Conservation (phyloP, 192 early-diverging fungal species). For the Martensiomyces pterosporus region DNA sequence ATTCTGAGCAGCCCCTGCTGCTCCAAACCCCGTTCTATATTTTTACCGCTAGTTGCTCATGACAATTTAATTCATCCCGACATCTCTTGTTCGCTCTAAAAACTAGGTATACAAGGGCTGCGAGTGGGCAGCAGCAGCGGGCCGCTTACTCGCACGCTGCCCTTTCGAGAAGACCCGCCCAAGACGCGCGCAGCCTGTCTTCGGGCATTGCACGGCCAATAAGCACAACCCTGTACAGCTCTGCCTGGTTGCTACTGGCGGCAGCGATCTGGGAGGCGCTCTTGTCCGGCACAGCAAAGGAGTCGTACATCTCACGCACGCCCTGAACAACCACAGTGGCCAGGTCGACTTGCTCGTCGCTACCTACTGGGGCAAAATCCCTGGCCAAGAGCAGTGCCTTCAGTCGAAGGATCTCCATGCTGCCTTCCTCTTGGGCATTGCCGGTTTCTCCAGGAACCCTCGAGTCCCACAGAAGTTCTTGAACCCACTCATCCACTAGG, state of each 20-base stretch:
- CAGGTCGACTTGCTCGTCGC: conserved; percentile 3
- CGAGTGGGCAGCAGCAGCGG: too few relatives aligned
- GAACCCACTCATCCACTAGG: conserved; percentile 73
- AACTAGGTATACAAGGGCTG: too few relatives aligned
- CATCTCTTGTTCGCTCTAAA: too few relatives aligned
- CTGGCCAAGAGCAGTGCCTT: conserved; percentile 53
- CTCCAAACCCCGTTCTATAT: not conserved
- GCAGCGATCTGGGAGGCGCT: not conserved
- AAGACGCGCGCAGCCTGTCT: conserved; percentile 31
- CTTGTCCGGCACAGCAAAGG: conserved; percentile 32
- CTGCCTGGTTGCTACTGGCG: not conserved
- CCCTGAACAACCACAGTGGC: conserved; percentile 58
- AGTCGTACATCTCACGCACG: conserved; percentile 63
- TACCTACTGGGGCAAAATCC: conserved; percentile 34
- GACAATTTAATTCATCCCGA: too few relatives aligned
- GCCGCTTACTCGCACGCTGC: conserved; percentile 9
- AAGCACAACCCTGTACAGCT: conserved; percentile 33
- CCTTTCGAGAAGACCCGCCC: conserved; percentile 17
- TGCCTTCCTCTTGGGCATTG: not conserved
- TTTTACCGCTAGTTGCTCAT: too few relatives aligned
- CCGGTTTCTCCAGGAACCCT: conserved; percentile 36
- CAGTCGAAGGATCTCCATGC: conserved; percentile 56
- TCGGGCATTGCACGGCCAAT: conserved; percentile 37
- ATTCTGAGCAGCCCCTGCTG: not conserved
- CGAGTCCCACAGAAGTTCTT: conserved; percentile 63